Evolutionary conservation across 106 monocot species (phyloP).

Genomic region (Ottelia alismoides): DNA sequence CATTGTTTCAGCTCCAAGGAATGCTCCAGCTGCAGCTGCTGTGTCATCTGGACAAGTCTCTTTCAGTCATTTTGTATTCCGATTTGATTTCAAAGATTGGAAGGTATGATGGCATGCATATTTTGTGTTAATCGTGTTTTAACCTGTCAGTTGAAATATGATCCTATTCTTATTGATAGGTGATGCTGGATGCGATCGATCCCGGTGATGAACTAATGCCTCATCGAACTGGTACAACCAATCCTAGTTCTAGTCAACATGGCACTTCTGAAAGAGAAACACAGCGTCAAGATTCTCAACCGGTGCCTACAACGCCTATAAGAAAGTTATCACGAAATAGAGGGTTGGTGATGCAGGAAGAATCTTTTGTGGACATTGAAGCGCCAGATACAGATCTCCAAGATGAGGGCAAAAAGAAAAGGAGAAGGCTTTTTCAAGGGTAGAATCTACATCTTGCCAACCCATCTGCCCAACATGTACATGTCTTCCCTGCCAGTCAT

Average conservation of each 20-base stretch:
- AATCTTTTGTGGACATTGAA: slow-evolving; percentile 19
- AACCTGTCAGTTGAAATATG: not conserved
- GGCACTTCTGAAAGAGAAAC: slow-evolving; percentile 6
- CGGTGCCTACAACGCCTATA: slow-evolving; percentile 43
- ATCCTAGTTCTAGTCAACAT: not conserved
- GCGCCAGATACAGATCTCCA: slow-evolving; percentile 2
- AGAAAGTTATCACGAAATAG: slow-evolving; percentile 57
- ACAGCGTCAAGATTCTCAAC: slow-evolving; percentile 3
- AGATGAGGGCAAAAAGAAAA: not conserved
- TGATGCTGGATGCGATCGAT: slow-evolving; percentile 29
- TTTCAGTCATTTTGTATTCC: slow-evolving; percentile 81
- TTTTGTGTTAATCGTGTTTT: not conserved
- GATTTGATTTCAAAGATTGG: slow-evolving; percentile 91
- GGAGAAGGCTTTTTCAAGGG: not conserved
- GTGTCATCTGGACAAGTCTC: slow-evolving; percentile 61
- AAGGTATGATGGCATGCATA: slow-evolving; percentile 32
- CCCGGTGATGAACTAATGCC: slow-evolving; percentile 68
- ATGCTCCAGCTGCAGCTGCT: slow-evolving; percentile 66
- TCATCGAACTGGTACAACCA: slow-evolving; percentile 15
- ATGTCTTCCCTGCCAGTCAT: too few relatives aligned
- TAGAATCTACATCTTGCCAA: too few relatives aligned
- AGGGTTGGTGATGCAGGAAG: slow-evolving; percentile 52
- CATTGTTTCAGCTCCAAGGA: slow-evolving; percentile 41
- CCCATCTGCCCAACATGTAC: too few relatives aligned
- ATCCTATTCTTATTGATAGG: slow-evolving; percentile 14